Conservation (phyloP, 2,329 filamentous ascomycete genomes). For the Paraconiothyrium sp. region DNA sequence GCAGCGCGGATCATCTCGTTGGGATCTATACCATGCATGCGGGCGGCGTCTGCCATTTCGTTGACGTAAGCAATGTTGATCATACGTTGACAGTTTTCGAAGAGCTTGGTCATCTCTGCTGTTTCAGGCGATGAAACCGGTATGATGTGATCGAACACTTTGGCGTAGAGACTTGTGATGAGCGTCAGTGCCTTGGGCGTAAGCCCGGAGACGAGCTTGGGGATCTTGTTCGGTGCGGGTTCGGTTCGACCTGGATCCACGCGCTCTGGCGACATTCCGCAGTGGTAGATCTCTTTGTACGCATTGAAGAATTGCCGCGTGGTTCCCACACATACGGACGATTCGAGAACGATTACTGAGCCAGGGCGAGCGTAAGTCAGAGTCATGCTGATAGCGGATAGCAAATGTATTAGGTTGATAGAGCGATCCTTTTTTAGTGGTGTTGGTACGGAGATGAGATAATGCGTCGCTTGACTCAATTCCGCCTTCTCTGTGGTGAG, state of each 20-base stretch:
- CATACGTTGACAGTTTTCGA: slow-evolving; percentile 68
- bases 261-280: slow-evolving; percentile 51
- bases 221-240: slow-evolving; percentile 55
- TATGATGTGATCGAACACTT: slow-evolving; percentile 59
- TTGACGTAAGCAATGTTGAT: slow-evolving; percentile 64
- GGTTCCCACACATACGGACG: slow-evolving; percentile 65
- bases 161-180: slow-evolving; percentile 58
- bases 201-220: slow-evolving; percentile 64
- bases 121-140: slow-evolving; percentile 63
- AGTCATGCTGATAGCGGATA: slow-evolving; percentile 56
- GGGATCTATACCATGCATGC: slow-evolving; percentile 57
- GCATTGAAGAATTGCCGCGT: slow-evolving; percentile 60
- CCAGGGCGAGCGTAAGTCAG: slow-evolving; percentile 54
- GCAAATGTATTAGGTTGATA: slow-evolving; percentile 59
- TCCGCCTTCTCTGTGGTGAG: slow-evolving; percentile 2
- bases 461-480: slow-evolving; percentile 49
- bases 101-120: slow-evolving; percentile 67
- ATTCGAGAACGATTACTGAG: slow-evolving; percentile 62
- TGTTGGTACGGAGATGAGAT: slow-evolving; percentile 64
- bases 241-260: slow-evolving; percentile 61
- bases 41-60: slow-evolving; percentile 65
- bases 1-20: slow-evolving; percentile 61
- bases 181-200: slow-evolving; percentile 49
- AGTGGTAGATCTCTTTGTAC: slow-evolving; percentile 50
- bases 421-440: slow-evolving; percentile 58